phyloP scores from a whole-genome alignment of 1,284 basidiomycete genomes.

The Austroboletus niveus region DNA sequence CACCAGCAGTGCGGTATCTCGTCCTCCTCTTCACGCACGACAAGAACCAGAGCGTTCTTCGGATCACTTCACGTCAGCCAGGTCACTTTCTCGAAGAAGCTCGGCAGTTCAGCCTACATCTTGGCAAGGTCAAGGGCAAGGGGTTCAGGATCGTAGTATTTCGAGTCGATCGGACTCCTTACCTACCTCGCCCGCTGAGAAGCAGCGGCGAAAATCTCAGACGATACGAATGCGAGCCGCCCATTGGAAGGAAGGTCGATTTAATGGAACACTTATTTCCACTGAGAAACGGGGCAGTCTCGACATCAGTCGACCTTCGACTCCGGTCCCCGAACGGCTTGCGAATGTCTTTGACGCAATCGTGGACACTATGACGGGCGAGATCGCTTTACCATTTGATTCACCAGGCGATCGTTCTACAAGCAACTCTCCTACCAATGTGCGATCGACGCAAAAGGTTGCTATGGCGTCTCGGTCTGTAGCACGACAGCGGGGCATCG shows the following conservation, averaged over 20 bases:
- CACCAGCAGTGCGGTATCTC: slow-evolving; percentile 1
- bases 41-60: slow-evolving; percentile 1
- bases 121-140: slow-evolving; percentile 15
- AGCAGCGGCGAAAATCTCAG: slow-evolving; percentile 39
- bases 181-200: slow-evolving; percentile 20
- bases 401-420: slow-evolving; percentile 11
- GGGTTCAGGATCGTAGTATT: not conserved
- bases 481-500: slow-evolving; percentile 37
- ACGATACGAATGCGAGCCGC: slow-evolving; percentile 45
- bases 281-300: slow-evolving; percentile 10
- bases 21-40: slow-evolving; percentile 2
- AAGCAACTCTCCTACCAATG: not conserved
- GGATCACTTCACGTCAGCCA: slow-evolving; percentile 3
- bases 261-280: slow-evolving; percentile 31
- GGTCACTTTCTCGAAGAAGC: slow-evolving; percentile 8
- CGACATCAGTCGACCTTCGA: slow-evolving; percentile 26
- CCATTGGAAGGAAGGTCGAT: slow-evolving; percentile 46
- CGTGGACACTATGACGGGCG: slow-evolving; percentile 39
- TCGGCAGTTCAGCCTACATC: slow-evolving; percentile 2
- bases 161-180: slow-evolving; percentile 3
- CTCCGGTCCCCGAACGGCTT: slow-evolving; percentile 37
- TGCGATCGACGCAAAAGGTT: slow-evolving; percentile 2
- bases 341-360: slow-evolving; percentile 40
- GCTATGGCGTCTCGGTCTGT: slow-evolving; percentile 15
- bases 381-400: slow-evolving; percentile 8